phyloP scores from a whole-genome alignment of 2,329 filamentous ascomycete species.

The Penicillium sp. region DNA sequence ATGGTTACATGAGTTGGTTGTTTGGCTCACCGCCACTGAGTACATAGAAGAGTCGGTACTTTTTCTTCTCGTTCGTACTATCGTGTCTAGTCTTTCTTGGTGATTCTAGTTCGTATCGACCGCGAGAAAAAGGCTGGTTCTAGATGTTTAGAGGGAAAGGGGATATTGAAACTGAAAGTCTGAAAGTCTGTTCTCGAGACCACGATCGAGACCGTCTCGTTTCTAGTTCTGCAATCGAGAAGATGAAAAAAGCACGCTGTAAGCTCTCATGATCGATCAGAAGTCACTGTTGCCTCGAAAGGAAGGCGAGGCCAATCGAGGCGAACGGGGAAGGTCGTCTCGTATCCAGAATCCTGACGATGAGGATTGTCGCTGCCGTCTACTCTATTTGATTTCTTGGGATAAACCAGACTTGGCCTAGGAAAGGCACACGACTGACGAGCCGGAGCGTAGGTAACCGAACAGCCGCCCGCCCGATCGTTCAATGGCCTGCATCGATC shows the following conservation, averaged over 20 bases:
- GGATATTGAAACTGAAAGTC: not conserved
- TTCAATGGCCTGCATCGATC: slow-evolving; percentile 23
- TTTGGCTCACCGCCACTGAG: not conserved
- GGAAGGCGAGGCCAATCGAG: not conserved
- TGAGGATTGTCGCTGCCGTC: slow-evolving; percentile 9
- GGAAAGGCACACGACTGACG: slow-evolving; percentile 8
- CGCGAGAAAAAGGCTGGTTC: not conserved
- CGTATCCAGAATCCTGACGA: slow-evolving; percentile 2
- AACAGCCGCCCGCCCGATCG: slow-evolving; percentile 16
- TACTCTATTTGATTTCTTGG: slow-evolving; percentile 26
- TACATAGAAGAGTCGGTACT: not conserved
- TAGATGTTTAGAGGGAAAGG: not conserved
- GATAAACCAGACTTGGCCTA: slow-evolving; percentile 3
- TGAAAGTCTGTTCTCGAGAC: slow-evolving; percentile 11
- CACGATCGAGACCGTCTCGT: slow-evolving; percentile 13
- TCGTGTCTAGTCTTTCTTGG: not conserved
- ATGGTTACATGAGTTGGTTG: not conserved
- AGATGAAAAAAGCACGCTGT: slow-evolving; percentile 2
- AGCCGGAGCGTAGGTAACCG: slow-evolving; percentile 7
- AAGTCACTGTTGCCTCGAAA: not conserved
- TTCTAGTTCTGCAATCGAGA: not conserved
- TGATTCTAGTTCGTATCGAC: slow-evolving; percentile 5
- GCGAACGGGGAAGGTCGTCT: not conserved
- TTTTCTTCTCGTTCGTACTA: not conserved
- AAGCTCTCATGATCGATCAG: not conserved